phyloP scores from a whole-genome alignment of 352 stramenopile genomes.

The Lagenidium giganteum region DNA sequence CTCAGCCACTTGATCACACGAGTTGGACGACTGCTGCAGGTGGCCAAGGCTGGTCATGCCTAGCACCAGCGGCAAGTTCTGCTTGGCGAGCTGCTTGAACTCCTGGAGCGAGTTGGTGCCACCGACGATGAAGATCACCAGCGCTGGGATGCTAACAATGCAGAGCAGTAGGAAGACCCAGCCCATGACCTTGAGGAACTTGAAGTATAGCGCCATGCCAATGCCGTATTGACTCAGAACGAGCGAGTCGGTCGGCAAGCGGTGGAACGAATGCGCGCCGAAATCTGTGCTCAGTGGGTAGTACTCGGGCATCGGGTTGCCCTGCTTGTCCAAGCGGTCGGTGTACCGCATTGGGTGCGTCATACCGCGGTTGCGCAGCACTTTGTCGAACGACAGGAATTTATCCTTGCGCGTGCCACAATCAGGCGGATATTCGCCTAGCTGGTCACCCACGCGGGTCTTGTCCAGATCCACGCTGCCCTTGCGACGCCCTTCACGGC shows the following conservation, averaged over 20 bases:
- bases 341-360: constrained; percentile 75
- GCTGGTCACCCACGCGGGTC: constrained; percentile 49
- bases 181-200: constrained; percentile 82
- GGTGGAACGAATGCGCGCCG: constrained; percentile 73
- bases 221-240: constrained; percentile 76
- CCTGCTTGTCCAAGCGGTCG: constrained; percentile 42
- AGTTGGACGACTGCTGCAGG: constrained; percentile 56
- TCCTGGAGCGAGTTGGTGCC: constrained; percentile 51
- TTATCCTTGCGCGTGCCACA: constrained; percentile 71
- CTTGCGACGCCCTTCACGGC: no score
- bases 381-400: constrained; percentile 77
- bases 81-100: constrained; percentile 54
- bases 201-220: constrained; percentile 80
- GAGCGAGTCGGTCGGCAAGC: constrained; percentile 62
- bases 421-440: constrained; percentile 69
- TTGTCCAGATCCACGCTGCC: no score
- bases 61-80: constrained; percentile 63
- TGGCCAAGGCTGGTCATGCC: constrained; percentile 79
- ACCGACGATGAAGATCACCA: constrained; percentile 63
- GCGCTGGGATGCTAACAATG: constrained; percentile 46
- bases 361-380: constrained; percentile 55
- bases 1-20: constrained; percentile 56
- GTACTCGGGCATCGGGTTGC: constrained; percentile 43
- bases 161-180: constrained; percentile 82
- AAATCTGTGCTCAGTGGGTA: constrained; percentile 68